Conservation (phyloP, 495 filamentous ascomycete species). For the Hypoxylon intermedium region DNA sequence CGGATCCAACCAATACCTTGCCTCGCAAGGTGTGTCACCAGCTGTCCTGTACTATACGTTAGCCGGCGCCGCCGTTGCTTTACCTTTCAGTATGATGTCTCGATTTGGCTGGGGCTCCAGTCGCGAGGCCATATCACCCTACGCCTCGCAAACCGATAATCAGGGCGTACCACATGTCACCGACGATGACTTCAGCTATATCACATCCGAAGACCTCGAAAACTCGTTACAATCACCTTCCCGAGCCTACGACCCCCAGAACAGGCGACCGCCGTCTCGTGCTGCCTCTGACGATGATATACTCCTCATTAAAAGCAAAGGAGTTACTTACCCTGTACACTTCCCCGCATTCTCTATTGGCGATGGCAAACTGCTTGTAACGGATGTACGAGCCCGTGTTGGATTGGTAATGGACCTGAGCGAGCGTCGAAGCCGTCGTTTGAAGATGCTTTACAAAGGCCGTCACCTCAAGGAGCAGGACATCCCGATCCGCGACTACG, state of each 20-base stretch:
- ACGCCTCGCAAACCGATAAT: conserved; percentile 58
- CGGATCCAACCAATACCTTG: conserved; percentile 62
- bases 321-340: conserved; percentile 73
- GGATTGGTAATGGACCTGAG: conserved; percentile 67
- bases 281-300: conserved; percentile 71
- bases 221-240: conserved; percentile 45
- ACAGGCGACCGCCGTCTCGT: conserved; percentile 43
- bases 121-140: conserved; percentile 63
- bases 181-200: conserved; percentile 82
- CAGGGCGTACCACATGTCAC: conserved; percentile 65
- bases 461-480: conserved; percentile 72
- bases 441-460: conserved; percentile 86
- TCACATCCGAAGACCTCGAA: conserved; percentile 72
- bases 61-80: conserved; percentile 52
- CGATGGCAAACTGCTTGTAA: conserved; percentile 73
- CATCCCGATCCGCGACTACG: conserved; percentile 72
- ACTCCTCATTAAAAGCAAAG: conserved; percentile 74
- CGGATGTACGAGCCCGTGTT: conserved; percentile 69
- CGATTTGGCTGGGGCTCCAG: conserved; percentile 62
- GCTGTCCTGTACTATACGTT: conserved; percentile 54
- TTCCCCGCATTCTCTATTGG: conserved; percentile 85
- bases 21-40: conserved; percentile 55
- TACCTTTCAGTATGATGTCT: conserved; percentile 69
- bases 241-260: conserved; percentile 36
- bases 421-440: conserved; percentile 57